Percentiles rank a stretch among this genome's conserved stretches.
phyloP scores from a whole-genome alignment of 768 basidiomycete genomes.

The Leccinum disarticulatum region DNA sequence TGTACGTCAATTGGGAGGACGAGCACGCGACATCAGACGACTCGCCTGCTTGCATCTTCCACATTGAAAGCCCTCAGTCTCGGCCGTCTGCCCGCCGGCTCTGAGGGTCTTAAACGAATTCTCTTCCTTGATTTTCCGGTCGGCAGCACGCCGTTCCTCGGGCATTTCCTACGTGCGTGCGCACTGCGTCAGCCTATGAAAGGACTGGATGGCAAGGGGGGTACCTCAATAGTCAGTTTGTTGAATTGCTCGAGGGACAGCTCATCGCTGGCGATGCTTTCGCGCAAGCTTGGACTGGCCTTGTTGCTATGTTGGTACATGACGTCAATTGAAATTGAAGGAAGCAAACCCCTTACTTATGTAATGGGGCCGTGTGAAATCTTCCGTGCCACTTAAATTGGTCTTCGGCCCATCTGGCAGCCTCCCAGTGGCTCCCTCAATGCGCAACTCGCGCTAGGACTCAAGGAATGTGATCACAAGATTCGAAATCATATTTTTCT shows the following conservation, averaged over 20 bases:
- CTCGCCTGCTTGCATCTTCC: slow-evolving; percentile 85
- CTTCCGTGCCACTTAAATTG: too few species aligned
- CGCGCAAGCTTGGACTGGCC: slow-evolving; percentile 83
- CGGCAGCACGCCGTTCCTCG: slow-evolving; percentile 82
- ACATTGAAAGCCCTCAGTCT: slow-evolving; percentile 98
- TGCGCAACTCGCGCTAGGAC: too few species aligned
- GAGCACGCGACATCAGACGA: not conserved
- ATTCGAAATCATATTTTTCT: not conserved
- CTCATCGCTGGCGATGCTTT: slow-evolving; percentile 82
- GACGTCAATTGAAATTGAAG: too few species aligned
- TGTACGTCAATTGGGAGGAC: slow-evolving; percentile 1
- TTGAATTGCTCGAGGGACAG: slow-evolving; percentile 67
- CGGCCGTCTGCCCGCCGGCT: slow-evolving; percentile 86
- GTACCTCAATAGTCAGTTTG: slow-evolving; percentile 78
- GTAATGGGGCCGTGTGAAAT: too few species aligned
- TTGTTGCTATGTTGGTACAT: slow-evolving; percentile 44
- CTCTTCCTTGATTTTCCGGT: slow-evolving; percentile 76
- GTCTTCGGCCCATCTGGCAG: too few species aligned
- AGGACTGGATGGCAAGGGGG: not conserved
- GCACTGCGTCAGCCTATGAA: not conserved
- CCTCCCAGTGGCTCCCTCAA: too few species aligned
- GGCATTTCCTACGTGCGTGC: slow-evolving; percentile 84
- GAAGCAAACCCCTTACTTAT: too few species aligned
- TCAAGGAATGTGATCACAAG: too few species aligned
- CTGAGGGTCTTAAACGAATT: slow-evolving; percentile 91